Conservation (phyloP, 495 filamentous ascomycete genomes). For the Penicillium dipodomyicola region DNA sequence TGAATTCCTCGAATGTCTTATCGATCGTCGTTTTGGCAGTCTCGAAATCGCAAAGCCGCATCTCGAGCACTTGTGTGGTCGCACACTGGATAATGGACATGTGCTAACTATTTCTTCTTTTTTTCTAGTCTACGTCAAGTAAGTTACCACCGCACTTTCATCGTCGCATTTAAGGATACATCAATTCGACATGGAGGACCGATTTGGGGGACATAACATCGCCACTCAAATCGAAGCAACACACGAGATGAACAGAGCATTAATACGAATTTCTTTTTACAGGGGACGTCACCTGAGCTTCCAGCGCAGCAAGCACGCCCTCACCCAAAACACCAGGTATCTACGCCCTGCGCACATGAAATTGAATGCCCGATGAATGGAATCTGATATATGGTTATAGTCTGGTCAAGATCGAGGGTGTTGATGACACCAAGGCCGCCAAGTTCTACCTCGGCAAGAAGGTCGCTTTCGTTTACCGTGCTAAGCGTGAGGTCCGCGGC, state of each 20-base stretch:
- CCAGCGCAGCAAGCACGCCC: conserved; percentile 81
- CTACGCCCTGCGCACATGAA: conserved; percentile 19
- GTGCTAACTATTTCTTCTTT: conserved; percentile 38
- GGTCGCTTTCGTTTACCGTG: conserved; percentile 96
- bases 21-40: conserved; percentile 16
- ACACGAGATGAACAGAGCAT: conserved; percentile 26
- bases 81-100: conserved; percentile 12
- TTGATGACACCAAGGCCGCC: conserved; percentile 81
- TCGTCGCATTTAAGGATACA: conserved; percentile 25
- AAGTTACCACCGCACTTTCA: conserved; percentile 46
- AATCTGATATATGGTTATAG: conserved; percentile 38
- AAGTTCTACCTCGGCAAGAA: conserved; percentile 94
- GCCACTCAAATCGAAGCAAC: conserved; percentile 3
- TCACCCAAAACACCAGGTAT: conserved; percentile 74
- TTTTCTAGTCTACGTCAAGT: conserved; percentile 86
- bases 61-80: conserved; percentile 11
- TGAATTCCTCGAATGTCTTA: conserved; percentile 28
- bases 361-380: conserved; percentile 17
- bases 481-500: conserved; percentile 84
- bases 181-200: conserved; percentile 17
- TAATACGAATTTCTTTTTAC: conserved; percentile 39
- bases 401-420: conserved; percentile 96
- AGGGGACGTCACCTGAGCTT: conserved; percentile 93
- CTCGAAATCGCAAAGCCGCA: conserved; percentile 20
- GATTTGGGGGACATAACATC: conserved; percentile 10